phyloP scores from a whole-genome alignment of 148 eudicot genomes.

The Rhododendron williamsianum region DNA sequence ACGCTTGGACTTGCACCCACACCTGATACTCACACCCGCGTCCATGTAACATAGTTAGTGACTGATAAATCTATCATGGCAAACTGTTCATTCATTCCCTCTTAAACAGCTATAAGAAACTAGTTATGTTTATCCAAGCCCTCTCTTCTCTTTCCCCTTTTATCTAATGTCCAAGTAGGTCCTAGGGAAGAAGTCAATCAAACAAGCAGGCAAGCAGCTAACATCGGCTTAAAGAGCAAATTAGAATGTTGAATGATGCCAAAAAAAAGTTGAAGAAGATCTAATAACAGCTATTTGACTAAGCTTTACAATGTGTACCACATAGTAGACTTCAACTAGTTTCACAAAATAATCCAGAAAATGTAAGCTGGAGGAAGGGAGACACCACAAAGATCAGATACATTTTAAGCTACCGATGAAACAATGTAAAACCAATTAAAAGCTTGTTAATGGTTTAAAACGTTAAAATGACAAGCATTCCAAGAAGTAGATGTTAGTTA shows the following conservation, averaged over 20 bases:
- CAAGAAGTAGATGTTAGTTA: not conserved
- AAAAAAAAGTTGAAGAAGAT: not conserved
- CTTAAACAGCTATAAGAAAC: not conserved
- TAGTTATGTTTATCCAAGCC: not conserved
- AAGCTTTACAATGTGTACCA: too few species aligned
- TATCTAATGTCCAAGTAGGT: not conserved
- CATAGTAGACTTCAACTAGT: not conserved
- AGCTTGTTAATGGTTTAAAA: not conserved
- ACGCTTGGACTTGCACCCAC: too few species aligned
- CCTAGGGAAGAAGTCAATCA: not conserved
- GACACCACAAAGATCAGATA: not conserved
- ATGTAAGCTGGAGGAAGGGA: too few species aligned
- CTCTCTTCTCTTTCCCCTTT: not conserved
- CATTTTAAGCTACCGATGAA: not conserved
- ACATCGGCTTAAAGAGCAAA: not conserved
- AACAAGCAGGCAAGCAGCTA: not conserved
- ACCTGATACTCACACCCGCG: too few species aligned
- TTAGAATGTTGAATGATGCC: not conserved
- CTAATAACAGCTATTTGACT: not conserved
- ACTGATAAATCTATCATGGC: not conserved
- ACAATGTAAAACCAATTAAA: not conserved
- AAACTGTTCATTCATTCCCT: not conserved
- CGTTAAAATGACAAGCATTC: not conserved
- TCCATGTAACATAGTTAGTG: not conserved
- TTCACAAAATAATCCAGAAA: not conserved